Percentiles rank a stretch among this genome's conserved stretches.
phyloP scores from a whole-genome alignment of 768 basidiomycete species.

The Rhizopogon salebrosus region DNA sequence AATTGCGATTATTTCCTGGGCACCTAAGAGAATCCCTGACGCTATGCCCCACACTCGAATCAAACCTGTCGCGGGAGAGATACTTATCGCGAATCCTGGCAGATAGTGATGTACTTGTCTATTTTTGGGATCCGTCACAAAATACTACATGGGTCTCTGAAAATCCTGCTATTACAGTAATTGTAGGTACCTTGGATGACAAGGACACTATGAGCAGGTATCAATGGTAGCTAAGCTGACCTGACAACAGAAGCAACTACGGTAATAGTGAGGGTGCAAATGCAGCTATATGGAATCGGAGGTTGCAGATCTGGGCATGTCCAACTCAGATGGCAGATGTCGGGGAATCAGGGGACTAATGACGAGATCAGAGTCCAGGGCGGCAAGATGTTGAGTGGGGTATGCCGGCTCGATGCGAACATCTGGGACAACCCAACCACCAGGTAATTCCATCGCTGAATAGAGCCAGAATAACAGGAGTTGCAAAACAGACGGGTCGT shows the following conservation, averaged over 20 bases:
- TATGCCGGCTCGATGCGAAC: conserved; percentile 13
- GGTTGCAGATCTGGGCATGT: not conserved
- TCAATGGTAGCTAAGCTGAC: not conserved
- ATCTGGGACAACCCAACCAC: conserved; percentile 25
- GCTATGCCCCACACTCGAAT: not conserved
- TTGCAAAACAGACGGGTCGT: conserved; percentile 46
- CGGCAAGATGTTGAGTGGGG: conserved; percentile 20
- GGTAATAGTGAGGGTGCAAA: not conserved
- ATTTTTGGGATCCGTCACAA: not conserved
- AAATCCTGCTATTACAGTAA: not conserved
- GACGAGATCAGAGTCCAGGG: conserved; percentile 18
- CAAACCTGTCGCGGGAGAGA: not conserved
- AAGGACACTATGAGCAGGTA: not conserved
- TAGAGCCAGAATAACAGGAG: conserved; percentile 50
- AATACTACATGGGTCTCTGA: not conserved
- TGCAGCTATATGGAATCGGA: not conserved
- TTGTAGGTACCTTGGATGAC: not conserved
- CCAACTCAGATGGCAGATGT: not conserved
- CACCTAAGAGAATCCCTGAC: not conserved
- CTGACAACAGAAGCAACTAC: not conserved
- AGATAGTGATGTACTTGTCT: not conserved
- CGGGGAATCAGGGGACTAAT: not conserved
- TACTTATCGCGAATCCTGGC: not conserved
- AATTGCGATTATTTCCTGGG: not conserved
- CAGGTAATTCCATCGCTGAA: conserved; percentile 41